Percentiles rank a stretch among this genome's conserved stretches.
phyloP scores from a whole-genome alignment of 2,329 filamentous ascomycete species.

The Talaromyces sp. region DNA sequence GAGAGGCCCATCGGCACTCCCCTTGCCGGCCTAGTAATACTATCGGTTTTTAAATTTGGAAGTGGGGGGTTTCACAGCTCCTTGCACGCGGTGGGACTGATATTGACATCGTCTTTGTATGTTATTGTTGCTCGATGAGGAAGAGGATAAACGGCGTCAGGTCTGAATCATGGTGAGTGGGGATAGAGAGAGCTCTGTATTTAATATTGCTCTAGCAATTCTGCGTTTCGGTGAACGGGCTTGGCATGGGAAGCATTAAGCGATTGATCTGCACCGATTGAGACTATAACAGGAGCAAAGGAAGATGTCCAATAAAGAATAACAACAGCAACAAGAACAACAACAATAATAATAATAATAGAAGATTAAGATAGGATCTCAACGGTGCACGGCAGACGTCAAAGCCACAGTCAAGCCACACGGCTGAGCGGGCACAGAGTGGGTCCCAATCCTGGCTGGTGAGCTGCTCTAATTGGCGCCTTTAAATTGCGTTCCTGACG shows the following conservation, averaged over 20 bases:
- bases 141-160: background rate
- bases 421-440: background rate
- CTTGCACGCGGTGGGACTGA: background rate
- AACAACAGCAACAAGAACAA: background rate
- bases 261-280: background rate
- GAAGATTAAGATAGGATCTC: background rate
- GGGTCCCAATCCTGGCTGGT: background rate
- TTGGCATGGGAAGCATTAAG: background rate
- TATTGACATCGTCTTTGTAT: background rate
- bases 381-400: background rate
- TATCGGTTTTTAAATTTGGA: background rate
- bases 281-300: background rate
- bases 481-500: constrained; percentile 5
- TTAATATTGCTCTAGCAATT: background rate
- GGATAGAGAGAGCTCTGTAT: background rate
- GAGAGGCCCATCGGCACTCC: background rate
- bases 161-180: background rate
- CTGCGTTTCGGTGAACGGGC: too few species aligned
- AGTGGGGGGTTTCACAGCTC: background rate
- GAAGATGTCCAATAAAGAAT: background rate
- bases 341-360: background rate
- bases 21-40: background rate
- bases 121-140: background rate
- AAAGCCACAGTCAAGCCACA: background rate
- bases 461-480: background rate